Base-by-base conservation (phyloP, 106 monocot genomes). In the Iris macrosiphon region DNA sequence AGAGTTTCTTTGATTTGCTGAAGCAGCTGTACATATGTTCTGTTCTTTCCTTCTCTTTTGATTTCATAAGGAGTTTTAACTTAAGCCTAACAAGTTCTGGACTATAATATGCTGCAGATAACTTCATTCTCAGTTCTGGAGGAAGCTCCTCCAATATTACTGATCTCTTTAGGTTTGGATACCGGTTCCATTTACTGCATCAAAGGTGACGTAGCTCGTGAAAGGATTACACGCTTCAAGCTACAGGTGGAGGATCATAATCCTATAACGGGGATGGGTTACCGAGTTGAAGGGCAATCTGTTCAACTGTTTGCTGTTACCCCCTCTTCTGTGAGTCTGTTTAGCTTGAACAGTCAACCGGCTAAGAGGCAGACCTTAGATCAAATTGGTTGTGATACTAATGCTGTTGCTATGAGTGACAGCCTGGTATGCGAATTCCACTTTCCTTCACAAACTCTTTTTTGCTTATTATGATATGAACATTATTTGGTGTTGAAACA, bases 161-260 rank as follows among this genome's bases (percentile, higher is more conserved):
- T 86, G 16, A 83, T 96, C 2, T 64, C 86, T 7, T 80, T 96
- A 45, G 95, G 89, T 43, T 50, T 96, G 42, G 95, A 96, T 24
- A 82, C 62, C 33, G 95, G 95, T 61, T 85, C 68, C 13, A 77
- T 96, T 60, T 96, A 96, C 67, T 96, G 95, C 79, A 96, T 96
- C 55, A 79, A 89, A 66, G 95, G 95, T 35, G 95, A 96, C 27
- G 80, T 96, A 63, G 82, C 95, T 30, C 89, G 95, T 50, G 95
- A 96, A 59, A 76, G 89, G 21, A 96, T 96, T 34, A 90, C 85
- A 45, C 85, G 95, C 30, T 96, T 90, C 40, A 83, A 60, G 45
- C 77, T 90, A 35, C 73, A 80, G 29, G 79, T 96, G 37, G 89
- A 86, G 60, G 57, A 62, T 47, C 52, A 14, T 57, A 69, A 40